Evolutionary conservation across 2,329 filamentous ascomycete genomes (phyloP).

Genomic region (Stachybotrys elegans): DNA sequence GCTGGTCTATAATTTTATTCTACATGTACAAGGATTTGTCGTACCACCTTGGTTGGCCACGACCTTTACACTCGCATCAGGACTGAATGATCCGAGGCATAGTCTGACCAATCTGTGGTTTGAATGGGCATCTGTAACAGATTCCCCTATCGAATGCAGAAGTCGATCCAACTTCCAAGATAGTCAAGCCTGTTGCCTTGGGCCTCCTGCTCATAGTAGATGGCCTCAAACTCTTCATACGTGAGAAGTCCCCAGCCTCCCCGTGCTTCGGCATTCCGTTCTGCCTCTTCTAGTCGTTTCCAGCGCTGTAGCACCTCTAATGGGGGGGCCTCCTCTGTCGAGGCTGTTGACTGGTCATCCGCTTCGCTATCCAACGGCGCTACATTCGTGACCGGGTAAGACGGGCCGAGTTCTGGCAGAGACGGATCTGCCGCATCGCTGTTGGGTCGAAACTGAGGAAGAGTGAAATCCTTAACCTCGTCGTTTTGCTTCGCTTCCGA

Average conservation of each 20-base stretch:
- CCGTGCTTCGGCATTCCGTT: slow-evolving; percentile 62
- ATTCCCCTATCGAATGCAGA: slow-evolving; percentile 54
- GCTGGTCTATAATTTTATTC: no score
- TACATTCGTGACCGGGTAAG: slow-evolving; percentile 16
- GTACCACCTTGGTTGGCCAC: no score
- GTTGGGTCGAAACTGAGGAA: slow-evolving; percentile 66
- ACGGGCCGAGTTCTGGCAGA: slow-evolving; percentile 8
- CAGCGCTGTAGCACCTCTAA: slow-evolving; percentile 36
- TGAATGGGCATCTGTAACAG: no score
- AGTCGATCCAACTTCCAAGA: slow-evolving; percentile 86
- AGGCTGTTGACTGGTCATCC: not conserved
- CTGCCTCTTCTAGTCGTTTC: slow-evolving; percentile 57
- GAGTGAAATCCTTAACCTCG: slow-evolving; percentile 50
- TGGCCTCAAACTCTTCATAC: slow-evolving; percentile 73
- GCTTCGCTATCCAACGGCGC: not conserved
- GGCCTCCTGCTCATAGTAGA: slow-evolving; percentile 64
- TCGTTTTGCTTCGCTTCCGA: slow-evolving; percentile 6
- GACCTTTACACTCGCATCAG: no score
- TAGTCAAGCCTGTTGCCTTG: slow-evolving; percentile 66
- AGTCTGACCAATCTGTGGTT: no score
- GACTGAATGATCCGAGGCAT: no score
- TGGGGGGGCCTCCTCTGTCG: slow-evolving; percentile 15
- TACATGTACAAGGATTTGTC: no score
- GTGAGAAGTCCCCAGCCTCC: slow-evolving; percentile 77
- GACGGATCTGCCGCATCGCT: slow-evolving; percentile 20